phyloP scores from a whole-genome alignment of 108 stramenopile genomes.

The Pseudonitzschia multiseries region DNA sequence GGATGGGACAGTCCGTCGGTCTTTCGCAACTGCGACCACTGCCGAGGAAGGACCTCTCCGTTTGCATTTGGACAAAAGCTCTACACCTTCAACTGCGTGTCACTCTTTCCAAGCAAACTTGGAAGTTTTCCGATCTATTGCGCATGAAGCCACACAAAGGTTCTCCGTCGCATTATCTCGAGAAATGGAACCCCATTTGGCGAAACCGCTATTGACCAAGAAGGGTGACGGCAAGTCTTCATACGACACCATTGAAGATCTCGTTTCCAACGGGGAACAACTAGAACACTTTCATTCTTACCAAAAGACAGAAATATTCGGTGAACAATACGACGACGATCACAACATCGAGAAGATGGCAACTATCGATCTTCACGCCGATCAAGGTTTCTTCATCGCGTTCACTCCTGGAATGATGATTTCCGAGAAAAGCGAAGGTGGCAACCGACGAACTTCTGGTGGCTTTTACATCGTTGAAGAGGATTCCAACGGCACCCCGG shows the following conservation, averaged over 20 bases:
- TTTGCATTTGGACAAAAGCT: background rate
- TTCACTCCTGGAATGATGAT: slow-evolving; percentile 66
- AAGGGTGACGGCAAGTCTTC: slow-evolving; percentile 3
- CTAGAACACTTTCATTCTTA: slow-evolving; percentile 89
- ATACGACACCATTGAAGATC: slow-evolving; percentile 41
- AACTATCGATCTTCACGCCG: slow-evolving; percentile 74
- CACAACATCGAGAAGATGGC: background rate
- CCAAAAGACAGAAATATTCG: slow-evolving; percentile 23
- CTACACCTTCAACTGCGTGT: slow-evolving; percentile 14
- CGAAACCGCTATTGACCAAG: slow-evolving; percentile 31
- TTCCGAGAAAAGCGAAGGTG: slow-evolving; percentile 22
- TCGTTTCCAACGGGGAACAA: slow-evolving; percentile 65
- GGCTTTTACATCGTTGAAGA: slow-evolving; percentile 44
- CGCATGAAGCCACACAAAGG: slow-evolving; percentile 19
- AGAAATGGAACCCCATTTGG: slow-evolving; percentile 3
- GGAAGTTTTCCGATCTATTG: slow-evolving; percentile 25
- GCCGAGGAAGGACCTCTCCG: background rate
- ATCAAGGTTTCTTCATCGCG: slow-evolving; percentile 79
- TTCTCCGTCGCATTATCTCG: slow-evolving; percentile 22
- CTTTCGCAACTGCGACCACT: slow-evolving; percentile 36
- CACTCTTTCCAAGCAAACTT: slow-evolving; percentile 20
- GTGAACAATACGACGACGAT: background rate
- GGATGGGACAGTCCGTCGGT: slow-evolving; percentile 48
- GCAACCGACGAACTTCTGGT: slow-evolving; percentile 5
- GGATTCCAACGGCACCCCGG: slow-evolving; percentile 22